Evolutionary conservation across 2,329 filamentous ascomycete species (phyloP), one percentile per base, ranked within the genome.

Genomic region (Xylariaceae sp.): DNA sequence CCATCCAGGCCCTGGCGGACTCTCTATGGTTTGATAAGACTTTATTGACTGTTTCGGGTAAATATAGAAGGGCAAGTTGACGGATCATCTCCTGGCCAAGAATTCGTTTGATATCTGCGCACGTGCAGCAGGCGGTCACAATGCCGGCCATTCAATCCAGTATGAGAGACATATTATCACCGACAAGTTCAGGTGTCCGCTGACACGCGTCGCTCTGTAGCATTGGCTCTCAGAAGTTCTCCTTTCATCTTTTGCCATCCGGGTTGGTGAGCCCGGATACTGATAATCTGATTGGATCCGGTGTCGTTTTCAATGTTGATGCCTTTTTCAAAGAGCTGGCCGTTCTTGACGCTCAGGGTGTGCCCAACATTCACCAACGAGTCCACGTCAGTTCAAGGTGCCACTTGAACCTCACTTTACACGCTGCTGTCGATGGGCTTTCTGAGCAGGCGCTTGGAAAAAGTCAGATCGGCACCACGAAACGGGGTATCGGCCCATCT

Each of bases 251-350:
- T 55, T 72, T 86, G 47, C 81, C 85, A 21, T 87, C 83, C 52
- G 88, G 88, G 55, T 79, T 92, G 56, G 77, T 92, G 61, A 88
- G 87, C 67, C 84, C 86, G 6, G 74, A 75, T 41, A 88, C 81
- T 68, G 77, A 83, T 63, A 92, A 91, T 73, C 74, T 92, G 53
- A 86, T 92, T 67, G 88, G 87, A 55, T 86, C 84, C 46, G 86
- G 77, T 44, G 79, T 81, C 39, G 81, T 51, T 43, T 65, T 69
- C 34, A 65, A 70, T 45, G 64, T 70, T 64, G 81, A 83, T 18
- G 75, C 76, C 50, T 86, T 87, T 74, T 86, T 87, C 76, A 78
- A 80, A 61, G 85, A 88, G 68, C 73, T 88, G 43, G 72, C 77
- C 54, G 78, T 75, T 15, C 70, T 87, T 22, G 78, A 86, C 62